Conservation (phyloP, 768 basidiomycete species). For the Boletus sensibilis region DNA sequence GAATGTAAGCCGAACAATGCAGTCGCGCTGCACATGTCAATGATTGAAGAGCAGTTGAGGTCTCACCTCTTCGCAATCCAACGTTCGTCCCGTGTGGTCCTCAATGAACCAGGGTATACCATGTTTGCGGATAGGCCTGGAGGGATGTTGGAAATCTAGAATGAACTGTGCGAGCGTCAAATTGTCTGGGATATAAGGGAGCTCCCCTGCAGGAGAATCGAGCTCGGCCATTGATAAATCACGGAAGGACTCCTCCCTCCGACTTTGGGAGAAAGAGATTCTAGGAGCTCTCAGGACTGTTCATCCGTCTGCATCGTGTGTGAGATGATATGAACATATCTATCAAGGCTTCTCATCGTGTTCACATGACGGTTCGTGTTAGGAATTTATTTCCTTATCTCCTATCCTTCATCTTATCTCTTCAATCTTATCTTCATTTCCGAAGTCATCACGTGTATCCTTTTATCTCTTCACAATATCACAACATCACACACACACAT, state of each 20-base stretch:
- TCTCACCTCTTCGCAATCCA: constrained; percentile 39
- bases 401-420: too few species aligned
- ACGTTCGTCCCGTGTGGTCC: constrained; percentile 36
- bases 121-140: constrained; percentile 25
- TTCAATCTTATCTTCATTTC: too few species aligned
- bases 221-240: constrained; percentile 26
- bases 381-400: too few species aligned
- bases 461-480: too few species aligned
- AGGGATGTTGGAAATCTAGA: constrained; percentile 35
- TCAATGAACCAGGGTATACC: constrained; percentile 42
- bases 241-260: too few species aligned
- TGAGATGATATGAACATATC: not conserved
- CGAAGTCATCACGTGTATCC: too few species aligned
- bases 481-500: too few species aligned
- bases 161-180: constrained; percentile 39
- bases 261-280: not conserved
- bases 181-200: constrained; percentile 39
- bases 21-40: not conserved
- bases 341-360: too few species aligned
- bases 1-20: not conserved
- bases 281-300: not conserved
- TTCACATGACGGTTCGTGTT: not conserved
- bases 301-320: not conserved
- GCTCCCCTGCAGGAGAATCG: constrained; percentile 26
- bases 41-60: not conserved